Evolutionary conservation across 2,329 filamentous ascomycete genomes (phyloP).

Genomic region (Penicillium crustosum): DNA sequence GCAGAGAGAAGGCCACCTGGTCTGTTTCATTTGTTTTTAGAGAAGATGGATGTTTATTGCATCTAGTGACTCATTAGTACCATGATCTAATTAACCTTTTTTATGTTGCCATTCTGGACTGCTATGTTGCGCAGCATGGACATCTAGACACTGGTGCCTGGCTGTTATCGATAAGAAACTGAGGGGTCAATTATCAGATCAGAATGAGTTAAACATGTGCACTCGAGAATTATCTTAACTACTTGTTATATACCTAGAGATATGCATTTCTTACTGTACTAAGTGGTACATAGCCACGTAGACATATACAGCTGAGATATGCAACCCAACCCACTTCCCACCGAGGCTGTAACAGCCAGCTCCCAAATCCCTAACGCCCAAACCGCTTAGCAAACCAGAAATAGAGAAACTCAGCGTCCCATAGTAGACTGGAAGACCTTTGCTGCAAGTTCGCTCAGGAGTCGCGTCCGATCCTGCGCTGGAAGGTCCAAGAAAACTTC

Average conservation of each 20-base stretch:
- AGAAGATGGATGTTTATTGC: neutral
- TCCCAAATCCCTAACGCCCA: conserved; percentile 7
- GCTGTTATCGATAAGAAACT: conserved; percentile 33
- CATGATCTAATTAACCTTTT: neutral
- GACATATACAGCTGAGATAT: neutral
- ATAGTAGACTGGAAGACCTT: conserved; percentile 67
- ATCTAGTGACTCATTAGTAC: neutral
- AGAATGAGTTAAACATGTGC: neutral
- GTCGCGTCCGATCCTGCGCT: conserved; percentile 73
- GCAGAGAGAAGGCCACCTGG: conserved; percentile 13
- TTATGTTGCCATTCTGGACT: neutral
- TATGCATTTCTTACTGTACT: no score
- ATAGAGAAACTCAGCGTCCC: conserved; percentile 23
- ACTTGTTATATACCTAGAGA: neutral
- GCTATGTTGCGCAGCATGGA: neutral
- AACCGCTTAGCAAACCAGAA: neutral
- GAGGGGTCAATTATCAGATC: neutral
- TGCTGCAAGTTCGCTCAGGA: conserved; percentile 79
- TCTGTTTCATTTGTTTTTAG: neutral
- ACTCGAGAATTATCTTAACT: neutral
- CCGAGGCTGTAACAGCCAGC: neutral
- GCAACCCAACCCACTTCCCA: neutral
- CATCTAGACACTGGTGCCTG: neutral
- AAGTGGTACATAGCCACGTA: neutral
- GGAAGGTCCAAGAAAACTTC: conserved; percentile 85